Base-by-base conservation (phyloP, 2,329 filamentous ascomycete genomes). In the Penicillium palitans region DNA sequence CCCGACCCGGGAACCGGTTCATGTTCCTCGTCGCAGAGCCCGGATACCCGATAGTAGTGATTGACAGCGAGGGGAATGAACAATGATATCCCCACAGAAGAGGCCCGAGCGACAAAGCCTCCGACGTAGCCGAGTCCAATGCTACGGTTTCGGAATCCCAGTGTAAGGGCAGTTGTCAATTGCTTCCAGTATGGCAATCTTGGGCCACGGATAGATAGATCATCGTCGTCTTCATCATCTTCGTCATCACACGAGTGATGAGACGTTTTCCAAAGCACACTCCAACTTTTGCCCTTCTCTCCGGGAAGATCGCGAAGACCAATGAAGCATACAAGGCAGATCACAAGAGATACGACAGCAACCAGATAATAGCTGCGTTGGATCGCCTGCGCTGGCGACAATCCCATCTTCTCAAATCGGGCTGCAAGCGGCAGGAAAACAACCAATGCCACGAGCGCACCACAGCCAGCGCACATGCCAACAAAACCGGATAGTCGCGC, bases 41-140 rank as follows among this genome's bases (percentile, higher is more conserved):
- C 93, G 53, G 89, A 88, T 49, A 81, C 80, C 62, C 93, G 90
- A 75, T 93, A 98, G 74, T 91, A 96, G 25, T 91, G 88, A 72
- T 98, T 98, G 67, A 97, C 87, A 71, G 90, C 96, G 2, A 99
- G 83, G 0, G 95, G 95, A 54, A 99, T 90, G 77, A 98, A 99
- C 6, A 98, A 84, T 0, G 91, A 96, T 64, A 99, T 96, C 52
- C 90, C 93, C 6, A 99, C 95, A 0, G 92, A 96, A 0, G 93
- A 97, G 8, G 95, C 93, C 56, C 95, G 87, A 10, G 93, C 93
- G 2, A 99, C 93, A 68, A 98, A 97, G 1, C 95, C 95, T 61
- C 93, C 95, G 0, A 98, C 79, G 70, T 98, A 99, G 29, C 90
- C 93, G 0, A 98, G 82, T 19, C 87, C 88, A 61, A 99, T 96